A percentile compares a stretch with the other conserved stretches of the same genome.
Evolutionary conservation across 192 early-diverging fungal species (phyloP).

Genomic region (Backusella tarrabulga): DNA sequence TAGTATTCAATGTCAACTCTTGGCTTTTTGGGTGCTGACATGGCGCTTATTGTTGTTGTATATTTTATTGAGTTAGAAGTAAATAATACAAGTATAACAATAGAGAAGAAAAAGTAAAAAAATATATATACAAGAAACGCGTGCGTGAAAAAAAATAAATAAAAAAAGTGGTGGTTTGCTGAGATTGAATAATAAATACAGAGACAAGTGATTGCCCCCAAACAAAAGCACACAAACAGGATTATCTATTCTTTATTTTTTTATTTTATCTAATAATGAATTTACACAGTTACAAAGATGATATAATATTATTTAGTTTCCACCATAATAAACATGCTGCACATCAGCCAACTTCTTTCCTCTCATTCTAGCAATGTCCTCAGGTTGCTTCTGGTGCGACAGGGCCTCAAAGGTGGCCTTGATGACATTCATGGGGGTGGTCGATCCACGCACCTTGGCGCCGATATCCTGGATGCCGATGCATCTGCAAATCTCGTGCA

Average conservation of each 20-base stretch:
- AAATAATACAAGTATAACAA: not conserved
- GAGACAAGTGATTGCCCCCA: no score
- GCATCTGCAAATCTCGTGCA: slow-evolving; percentile 95
- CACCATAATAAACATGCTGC: slow-evolving; percentile 86
- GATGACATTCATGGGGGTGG: slow-evolving; percentile 97
- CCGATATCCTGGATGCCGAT: slow-evolving; percentile 90
- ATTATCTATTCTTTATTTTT: not conserved
- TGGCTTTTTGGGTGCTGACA: slow-evolving; percentile 15
- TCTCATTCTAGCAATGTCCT: slow-evolving; percentile 83
- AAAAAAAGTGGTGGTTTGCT: not conserved
- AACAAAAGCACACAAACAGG: not conserved
- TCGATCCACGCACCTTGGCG: slow-evolving; percentile 88
- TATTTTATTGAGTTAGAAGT: not conserved
- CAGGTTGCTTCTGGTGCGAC: slow-evolving; percentile 71
- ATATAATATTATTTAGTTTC: slow-evolving; percentile 22
- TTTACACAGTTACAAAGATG: not conserved
- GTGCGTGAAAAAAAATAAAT: not conserved
- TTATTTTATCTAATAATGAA: not conserved
- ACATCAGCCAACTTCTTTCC: slow-evolving; percentile 91
- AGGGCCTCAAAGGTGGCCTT: slow-evolving; percentile 95
- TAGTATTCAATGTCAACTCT: slow-evolving; percentile 31
- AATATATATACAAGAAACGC: not conserved
- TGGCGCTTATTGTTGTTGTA: not conserved
- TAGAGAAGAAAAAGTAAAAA: not conserved
- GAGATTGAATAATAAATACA: not conserved